Percentiles rank a stretch among this genome's conserved stretches.
Evolutionary conservation across 176 grass and related monocot genomes (phyloP).

Genomic region (Eragrostis nindensis): DNA sequence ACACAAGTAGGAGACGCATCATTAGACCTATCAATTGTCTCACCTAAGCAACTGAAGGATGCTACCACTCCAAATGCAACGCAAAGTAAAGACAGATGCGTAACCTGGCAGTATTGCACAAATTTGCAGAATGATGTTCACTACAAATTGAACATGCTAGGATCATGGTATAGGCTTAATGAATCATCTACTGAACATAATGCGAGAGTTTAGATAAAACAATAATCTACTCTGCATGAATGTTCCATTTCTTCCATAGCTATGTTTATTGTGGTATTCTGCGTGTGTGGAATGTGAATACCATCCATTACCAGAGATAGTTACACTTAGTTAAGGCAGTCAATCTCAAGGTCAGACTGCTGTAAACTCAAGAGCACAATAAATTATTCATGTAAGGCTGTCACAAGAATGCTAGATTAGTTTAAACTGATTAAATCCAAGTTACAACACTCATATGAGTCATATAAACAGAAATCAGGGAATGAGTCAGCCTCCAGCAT

Average conservation of each 20-base stretch:
- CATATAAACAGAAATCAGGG: not conserved
- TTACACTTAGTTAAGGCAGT: no score
- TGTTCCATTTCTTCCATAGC: not conserved
- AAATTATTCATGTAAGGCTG: not conserved
- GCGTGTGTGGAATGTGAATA: not conserved
- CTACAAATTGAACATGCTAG: not conserved
- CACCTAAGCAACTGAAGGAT: not conserved
- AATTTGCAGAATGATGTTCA: not conserved
- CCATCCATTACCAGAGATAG: not conserved
- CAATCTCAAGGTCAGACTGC: no score
- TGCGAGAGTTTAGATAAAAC: not conserved
- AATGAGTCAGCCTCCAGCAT: no score
- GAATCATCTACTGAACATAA: not conserved
- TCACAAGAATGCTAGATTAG: not conserved
- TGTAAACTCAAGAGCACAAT: not conserved
- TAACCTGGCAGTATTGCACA: not conserved
- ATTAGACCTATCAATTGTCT: slow-evolving; percentile 2
- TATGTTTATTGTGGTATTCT: not conserved
- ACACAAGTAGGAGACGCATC: not conserved
- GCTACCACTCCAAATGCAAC: slow-evolving; percentile 4
- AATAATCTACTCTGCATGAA: not conserved
- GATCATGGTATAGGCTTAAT: slow-evolving; percentile 7
- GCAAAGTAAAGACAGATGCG: not conserved
- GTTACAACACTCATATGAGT: not conserved
- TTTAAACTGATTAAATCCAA: not conserved